Percentiles rank a stretch among this genome's conserved stretches.
phyloP scores from a whole-genome alignment of 257 asterid species.

The Scutellaria barbata region DNA sequence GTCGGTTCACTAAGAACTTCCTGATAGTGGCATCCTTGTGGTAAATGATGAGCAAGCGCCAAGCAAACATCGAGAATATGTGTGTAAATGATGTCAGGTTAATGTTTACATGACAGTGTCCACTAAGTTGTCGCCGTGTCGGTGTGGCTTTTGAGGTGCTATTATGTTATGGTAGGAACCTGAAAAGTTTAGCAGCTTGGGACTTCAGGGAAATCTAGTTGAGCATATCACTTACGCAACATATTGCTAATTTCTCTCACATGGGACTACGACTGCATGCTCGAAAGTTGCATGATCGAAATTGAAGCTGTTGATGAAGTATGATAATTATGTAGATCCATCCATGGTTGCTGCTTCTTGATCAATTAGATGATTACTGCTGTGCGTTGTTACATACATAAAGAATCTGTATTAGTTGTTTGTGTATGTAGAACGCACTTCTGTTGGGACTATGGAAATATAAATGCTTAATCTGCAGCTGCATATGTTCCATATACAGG shows the following conservation, averaged over 20 bases:
- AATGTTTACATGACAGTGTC: background rate
- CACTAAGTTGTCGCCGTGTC: background rate
- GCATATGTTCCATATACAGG: background rate
- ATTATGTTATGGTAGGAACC: background rate
- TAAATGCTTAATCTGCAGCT: background rate
- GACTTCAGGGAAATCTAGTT: background rate
- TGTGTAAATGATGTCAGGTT: background rate
- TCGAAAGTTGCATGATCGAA: background rate
- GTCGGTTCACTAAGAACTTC: background rate
- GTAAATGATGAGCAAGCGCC: constrained; percentile 12
- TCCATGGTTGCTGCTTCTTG: background rate
- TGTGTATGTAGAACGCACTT: background rate
- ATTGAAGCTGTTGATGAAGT: background rate
- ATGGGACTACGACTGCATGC: too few species aligned
- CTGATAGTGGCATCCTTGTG: background rate
- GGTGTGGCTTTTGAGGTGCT: background rate
- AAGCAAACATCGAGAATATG: background rate
- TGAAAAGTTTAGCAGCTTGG: background rate
- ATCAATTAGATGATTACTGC: background rate
- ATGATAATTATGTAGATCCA: background rate
- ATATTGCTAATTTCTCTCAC: background rate
- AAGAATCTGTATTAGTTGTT: background rate
- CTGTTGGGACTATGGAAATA: constrained; percentile 9
- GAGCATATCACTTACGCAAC: background rate
- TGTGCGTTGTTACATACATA: background rate